phyloP scores from a whole-genome alignment of 2,329 filamentous ascomycete species.

The Aspergillus versicolor region DNA sequence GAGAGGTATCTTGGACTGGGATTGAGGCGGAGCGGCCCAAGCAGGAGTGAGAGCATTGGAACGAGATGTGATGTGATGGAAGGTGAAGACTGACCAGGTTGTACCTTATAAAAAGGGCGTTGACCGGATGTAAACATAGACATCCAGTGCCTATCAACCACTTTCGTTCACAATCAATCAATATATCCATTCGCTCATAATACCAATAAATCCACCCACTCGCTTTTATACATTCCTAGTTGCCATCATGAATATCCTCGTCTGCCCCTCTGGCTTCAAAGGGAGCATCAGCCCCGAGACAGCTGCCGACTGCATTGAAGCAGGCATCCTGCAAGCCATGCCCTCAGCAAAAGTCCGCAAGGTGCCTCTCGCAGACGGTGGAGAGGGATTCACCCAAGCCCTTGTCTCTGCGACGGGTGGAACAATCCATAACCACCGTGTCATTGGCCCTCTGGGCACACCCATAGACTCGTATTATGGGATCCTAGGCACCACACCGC shows the following conservation, averaged over 20 bases:
- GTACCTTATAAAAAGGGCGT: too few relatives aligned
- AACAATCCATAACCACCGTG: slow-evolving; percentile 34
- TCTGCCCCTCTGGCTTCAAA: slow-evolving; percentile 57
- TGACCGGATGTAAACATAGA: too few relatives aligned
- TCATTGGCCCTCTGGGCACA: slow-evolving; percentile 48
- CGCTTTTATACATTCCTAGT: background rate
- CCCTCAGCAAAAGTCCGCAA: slow-evolving; percentile 47
- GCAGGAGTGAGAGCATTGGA: background rate
- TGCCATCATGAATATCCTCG: slow-evolving; percentile 38
- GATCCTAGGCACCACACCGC: slow-evolving; percentile 35
- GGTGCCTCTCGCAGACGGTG: slow-evolving; percentile 54
- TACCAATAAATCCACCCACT: background rate
- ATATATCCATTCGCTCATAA: too few relatives aligned
- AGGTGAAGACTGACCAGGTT: too few relatives aligned
- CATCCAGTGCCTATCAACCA: too few relatives aligned
- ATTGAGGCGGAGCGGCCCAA: background rate
- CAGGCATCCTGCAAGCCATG: slow-evolving; percentile 47
- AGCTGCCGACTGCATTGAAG: slow-evolving; percentile 54
- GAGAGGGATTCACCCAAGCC: slow-evolving; percentile 53
- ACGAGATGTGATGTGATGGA: too few relatives aligned
- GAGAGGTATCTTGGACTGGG: background rate
- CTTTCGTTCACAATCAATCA: background rate
- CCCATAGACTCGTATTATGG: slow-evolving; percentile 49
- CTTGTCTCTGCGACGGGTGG: slow-evolving; percentile 48
- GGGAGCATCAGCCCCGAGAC: slow-evolving; percentile 51